Evolutionary conservation across 176 grass and related monocot species (phyloP), one percentile per base, ranked within the genome.

Genomic region (Aegilops bicornis): DNA sequence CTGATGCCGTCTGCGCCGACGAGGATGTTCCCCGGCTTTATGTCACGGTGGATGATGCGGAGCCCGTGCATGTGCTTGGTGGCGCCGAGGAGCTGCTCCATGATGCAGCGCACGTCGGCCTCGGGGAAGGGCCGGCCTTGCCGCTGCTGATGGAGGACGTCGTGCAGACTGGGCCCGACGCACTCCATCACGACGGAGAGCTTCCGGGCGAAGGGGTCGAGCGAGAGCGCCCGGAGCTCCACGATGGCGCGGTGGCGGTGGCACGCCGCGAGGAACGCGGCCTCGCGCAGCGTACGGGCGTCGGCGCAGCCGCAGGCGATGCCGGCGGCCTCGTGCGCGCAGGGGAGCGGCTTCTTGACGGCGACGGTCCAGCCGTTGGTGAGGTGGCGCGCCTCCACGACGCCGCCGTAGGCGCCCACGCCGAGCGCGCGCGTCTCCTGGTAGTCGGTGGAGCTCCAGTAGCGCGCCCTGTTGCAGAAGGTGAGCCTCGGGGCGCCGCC

Each of bases 41-140:
- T 93, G 78, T 99, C 97, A 7, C 94, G 89, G 90, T 99, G 97
- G 89, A 96, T 94, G 85, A 99, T 99, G 82, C 29, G 10, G 2
- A 24, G 69, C 17, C 13, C 15, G 60, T 93, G 91, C 79, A 93
- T 65, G 71, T 78, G 68, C 77, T 60, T 23, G 61, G 79, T 70
- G 1, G 48, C 91, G 47, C 4, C 33, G 2, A 90, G 81, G 14
- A 93, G 85, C 39, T 84, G 84, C 20, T 29, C 19, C 91, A 90
- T 92, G 73, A 89, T 31, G 43, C 30, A 4, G 20, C 69, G 79
- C 45, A 62, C 73, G 14, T 74, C 79, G 9, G 40, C 14, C 72
- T 92, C 76, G 8, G 54, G n/a, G 77, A 90, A 81, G 2, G 84
- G 91, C 1, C 1, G 9, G 11, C 60, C 42, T 13, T 3, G 0